Evolutionary conservation across 768 basidiomycete genomes (phyloP), one percentile per base, ranked within the genome.

Genomic region (Sutorius australiensis): DNA sequence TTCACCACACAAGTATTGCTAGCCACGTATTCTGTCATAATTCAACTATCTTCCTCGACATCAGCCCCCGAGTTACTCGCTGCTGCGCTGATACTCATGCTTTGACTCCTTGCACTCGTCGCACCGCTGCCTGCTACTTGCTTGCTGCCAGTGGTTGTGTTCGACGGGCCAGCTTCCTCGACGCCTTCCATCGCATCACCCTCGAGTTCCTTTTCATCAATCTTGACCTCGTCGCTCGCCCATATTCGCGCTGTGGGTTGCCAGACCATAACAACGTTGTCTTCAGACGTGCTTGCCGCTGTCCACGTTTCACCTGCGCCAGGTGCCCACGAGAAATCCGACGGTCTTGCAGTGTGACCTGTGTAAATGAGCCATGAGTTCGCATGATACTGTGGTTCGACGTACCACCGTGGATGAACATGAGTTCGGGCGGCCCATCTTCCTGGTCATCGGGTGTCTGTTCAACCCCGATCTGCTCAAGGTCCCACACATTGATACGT

Each of bases 401-500:
- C 82, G 55, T 75, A 83, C 89, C 97, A 60, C 97, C 97, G 61
- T 99, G 97, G 43, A 98, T 81, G 70, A 99, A 99, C 59, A 98
- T 72, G 53, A 98, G 73, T 69, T 99, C 97, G 1, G 97, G 97
- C 14, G 97, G 94, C 1, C 97, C 97, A 63, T 99, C 97, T 68
- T 99, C 97, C 53, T 93, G 90, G 65, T 99, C 97, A 59, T 99
- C 97, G 4, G 95, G 97, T 2, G 92, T 91, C 70, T 99, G 97
- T 68, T 99, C 97, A 37, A 87, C 81, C 1, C 97, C 97, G 56
- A 98, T 95, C 55, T 87, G 81, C 21, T 83, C 79, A 52, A 98
- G 69, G 73, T 99, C 95, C 97, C 97, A 99, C 44, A 98, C 76
- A 62, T 97, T 95, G 57, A 99, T 81, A 10, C 97, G 79, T 39